These are phyloP conservation scores for Chlorophyllum brunneum DNA, from an alignment of 768 basidiomycete genomes.

Conservation along the genomic window DNA sequence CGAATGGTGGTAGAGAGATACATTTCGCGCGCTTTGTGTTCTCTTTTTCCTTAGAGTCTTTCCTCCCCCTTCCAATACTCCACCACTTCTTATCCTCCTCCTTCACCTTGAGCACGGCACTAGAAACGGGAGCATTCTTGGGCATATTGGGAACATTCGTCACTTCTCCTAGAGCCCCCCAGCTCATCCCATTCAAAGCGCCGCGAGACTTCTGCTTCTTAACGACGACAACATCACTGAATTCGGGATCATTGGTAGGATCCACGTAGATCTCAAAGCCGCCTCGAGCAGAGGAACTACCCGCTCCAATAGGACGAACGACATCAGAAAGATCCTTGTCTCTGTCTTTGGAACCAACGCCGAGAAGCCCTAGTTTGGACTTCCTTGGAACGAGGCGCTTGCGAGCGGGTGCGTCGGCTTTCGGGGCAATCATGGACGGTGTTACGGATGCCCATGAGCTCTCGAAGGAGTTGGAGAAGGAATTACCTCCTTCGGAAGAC, in stretches of 20 bases:
- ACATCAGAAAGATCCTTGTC: conserved; percentile 58
- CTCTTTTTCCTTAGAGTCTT: conserved; percentile 62
- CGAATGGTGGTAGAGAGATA: conserved; percentile 22
- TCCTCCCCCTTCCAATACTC: conserved; percentile 73
- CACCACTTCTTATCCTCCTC: conserved; percentile 61
- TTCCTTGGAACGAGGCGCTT: conserved; percentile 70
- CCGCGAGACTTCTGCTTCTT: conserved; percentile 73
- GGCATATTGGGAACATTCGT: conserved; percentile 46
- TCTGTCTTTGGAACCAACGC: conserved; percentile 23
- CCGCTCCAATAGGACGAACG: conserved; percentile 43
- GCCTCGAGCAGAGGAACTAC: conserved; percentile 28
- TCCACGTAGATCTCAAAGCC: conserved; percentile 76
- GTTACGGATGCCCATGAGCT: conserved; percentile 32
- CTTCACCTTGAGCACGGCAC: conserved; percentile 30
- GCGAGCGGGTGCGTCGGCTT: conserved; percentile 19
- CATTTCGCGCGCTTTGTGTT: conserved; percentile 40
- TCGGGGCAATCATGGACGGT: conserved; percentile 31
- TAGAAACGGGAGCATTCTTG: conserved; percentile 5
- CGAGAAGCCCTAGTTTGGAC: conserved; percentile 50
- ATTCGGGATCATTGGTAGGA: conserved; percentile 56
- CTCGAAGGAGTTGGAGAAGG: conserved; percentile 31
- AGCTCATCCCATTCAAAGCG: conserved; percentile 55
- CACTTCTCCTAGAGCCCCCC: conserved; percentile 51
- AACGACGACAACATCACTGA: conserved; percentile 67
- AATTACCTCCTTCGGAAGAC: conserved; percentile 30